Evolutionary conservation across 306 rosid genomes (phyloP), one percentile per base, ranked within the genome.

Genomic region (Psophocarpus tetragonolobus): DNA sequence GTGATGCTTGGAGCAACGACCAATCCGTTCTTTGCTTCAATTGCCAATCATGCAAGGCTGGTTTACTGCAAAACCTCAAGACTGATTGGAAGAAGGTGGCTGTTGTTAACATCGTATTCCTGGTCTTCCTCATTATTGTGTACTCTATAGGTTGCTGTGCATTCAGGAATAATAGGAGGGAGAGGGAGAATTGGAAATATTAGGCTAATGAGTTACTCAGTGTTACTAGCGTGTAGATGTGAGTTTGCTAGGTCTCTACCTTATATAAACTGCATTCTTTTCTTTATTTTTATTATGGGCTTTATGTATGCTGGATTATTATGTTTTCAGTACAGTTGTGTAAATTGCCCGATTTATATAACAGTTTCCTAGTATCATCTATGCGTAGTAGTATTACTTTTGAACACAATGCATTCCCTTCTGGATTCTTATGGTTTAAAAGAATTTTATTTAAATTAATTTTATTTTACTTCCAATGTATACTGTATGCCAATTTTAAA

Each of bases 31-130:
- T 92, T 80, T 94, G 98, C 89, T 94, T 81, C 84, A 23, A 84
- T 74, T 94, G 98, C 61, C 51, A 87, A 44, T 90, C 97, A 13
- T 94, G 98, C 86, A 94, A 94, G 73, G 97, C 89, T 15, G 98
- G 95, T 13, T 84, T 94, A 33, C 80, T 94, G 17, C 91, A 92
- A 66, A 90, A 88, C 85, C 15, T 92, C 12, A 90, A 86, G 84
- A 78, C 75, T 9, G 58, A 85, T 23, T 94, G 96, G 98, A 89
- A 88, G 86, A 88, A 83, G 85, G 89, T 83, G 32, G 90, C 94
- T 4, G 17, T 85, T 71, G 75, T 89, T 24, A 92, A 92, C 82
- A 72, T 90, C 11, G 64, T 89, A 5, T 33, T 89, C 86, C 77
- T 92, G 3, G 14, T 94, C 48, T 70, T 92, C 83, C 96, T 92